Conservation (phyloP, 345 rosid species). For the Salix arbutifolia region DNA sequence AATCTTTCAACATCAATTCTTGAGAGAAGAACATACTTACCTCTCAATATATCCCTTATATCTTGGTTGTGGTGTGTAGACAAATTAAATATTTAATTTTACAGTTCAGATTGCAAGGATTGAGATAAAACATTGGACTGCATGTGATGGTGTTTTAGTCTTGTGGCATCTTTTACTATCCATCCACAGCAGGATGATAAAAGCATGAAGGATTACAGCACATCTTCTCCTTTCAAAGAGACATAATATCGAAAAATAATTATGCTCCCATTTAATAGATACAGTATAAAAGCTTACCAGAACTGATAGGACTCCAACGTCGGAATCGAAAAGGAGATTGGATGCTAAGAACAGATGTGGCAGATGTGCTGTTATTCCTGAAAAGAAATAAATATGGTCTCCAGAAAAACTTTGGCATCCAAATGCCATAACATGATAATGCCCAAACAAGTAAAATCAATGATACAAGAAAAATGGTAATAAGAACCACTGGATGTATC, state of each 20-base stretch:
- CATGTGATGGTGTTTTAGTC: no score
- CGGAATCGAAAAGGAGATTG: conserved; percentile 75
- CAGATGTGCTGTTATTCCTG: conserved; percentile 55
- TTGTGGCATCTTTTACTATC: no score
- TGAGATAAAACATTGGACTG: neutral
- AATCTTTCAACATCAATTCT: neutral
- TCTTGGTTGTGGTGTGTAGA: neutral
- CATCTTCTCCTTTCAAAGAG: neutral
- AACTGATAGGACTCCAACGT: conserved; percentile 82
- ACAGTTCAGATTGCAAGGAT: no score
- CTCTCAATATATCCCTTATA: neutral
- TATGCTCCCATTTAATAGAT: neutral
- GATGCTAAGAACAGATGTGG: conserved; percentile 65
- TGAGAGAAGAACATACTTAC: neutral
- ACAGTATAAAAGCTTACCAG: conserved; percentile 45
- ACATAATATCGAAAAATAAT: neutral
- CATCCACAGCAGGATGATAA: neutral
- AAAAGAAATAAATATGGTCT: conserved; percentile 74
- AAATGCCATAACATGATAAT: conserved; percentile 61
- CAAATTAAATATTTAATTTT: neutral
- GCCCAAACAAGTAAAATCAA: conserved; percentile 71
- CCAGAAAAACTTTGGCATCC: conserved; percentile 63
- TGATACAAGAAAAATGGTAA: conserved; percentile 52
- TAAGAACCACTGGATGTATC: conserved; percentile 61
- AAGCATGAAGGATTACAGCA: neutral